Evolutionary conservation across 768 basidiomycete species (phyloP), one percentile per base, ranked within the genome.

Genomic region (Hericium coralloides): DNA sequence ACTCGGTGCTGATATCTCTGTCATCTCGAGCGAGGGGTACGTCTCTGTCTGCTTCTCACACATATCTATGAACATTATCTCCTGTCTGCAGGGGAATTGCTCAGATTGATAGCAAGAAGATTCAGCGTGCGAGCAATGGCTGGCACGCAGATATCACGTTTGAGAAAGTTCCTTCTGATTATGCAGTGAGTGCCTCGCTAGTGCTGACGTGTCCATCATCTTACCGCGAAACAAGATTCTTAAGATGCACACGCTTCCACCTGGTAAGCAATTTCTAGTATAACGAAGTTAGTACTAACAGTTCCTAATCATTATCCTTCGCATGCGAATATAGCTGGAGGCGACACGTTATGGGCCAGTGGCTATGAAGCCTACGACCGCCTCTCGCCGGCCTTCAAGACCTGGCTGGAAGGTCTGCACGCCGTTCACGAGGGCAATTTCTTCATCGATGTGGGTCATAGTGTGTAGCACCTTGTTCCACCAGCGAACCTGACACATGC

Each of bases 301-400:
- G 53, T 65, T 74, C 53, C 68, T 67, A 53, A 68, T 65, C 2
- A 58, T 69, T 2, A 69, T 69, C 18, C 58, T 55, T 51, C 18
- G 58, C 43, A 41, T 25, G 36, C 56, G 39, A 60, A 63, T 12
- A 9, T 31, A 53, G 61, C 64, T 18, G 66, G 67, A 22, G 67
- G 67, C 18, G 76, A 78, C 57, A 78, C 77, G 2, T 65, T 79
- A 25, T 54, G 55, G 49, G 57, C 56, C 7, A 69, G 68, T 57
- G 79, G 73, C 3, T 85, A 84, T 60, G 82, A 83, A 64, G 83
- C 81, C 9, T 87, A 85, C 68, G 81, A 83, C 66, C 72, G 79
- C 15, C 76, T 87, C 22, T 83, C 82, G 1, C 80, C 81, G 9
- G 72, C 76, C 4, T 75, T 75, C 58, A 69, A 74, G 51, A 72